Percentiles rank a stretch among this genome's conserved stretches.
Conservation (phyloP, 164 flowering plant species). For the Buxus sempervirens region DNA sequence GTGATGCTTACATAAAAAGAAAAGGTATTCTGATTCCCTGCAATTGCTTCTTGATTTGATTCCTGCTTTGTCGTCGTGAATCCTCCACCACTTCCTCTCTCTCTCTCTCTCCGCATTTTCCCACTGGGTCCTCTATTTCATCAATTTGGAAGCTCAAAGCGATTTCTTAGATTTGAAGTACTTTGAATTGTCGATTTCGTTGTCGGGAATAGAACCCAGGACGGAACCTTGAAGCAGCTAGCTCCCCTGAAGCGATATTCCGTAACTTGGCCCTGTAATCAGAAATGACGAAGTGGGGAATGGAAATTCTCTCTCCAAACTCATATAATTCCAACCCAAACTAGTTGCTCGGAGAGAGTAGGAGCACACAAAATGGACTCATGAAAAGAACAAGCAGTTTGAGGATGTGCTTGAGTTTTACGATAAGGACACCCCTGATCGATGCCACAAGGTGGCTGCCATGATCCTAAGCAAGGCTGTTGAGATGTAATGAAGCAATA, state of each 20-base stretch:
- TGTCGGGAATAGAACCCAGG: too few relatives aligned
- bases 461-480: conserved; percentile 66
- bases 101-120: conserved; percentile 18
- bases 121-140: conserved; percentile 10
- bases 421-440: conserved; percentile 61
- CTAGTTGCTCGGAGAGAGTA: conserved; percentile 38
- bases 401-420: conserved; percentile 56
- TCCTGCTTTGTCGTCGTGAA: conserved; percentile 19
- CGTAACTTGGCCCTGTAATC: not conserved
- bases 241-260: not conserved
- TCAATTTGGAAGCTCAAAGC: too few relatives aligned
- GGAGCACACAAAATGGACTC: conserved; percentile 47
- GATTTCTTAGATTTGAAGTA: not conserved
- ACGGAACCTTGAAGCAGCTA: too few relatives aligned
- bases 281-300: conserved; percentile 34
- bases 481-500: conserved; percentile 59
- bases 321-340: conserved; percentile 27
- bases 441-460: conserved; percentile 60
- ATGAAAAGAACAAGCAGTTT: conserved; percentile 61
- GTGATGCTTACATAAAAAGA: conserved; percentile 28
- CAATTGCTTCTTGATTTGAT: conserved; percentile 48
- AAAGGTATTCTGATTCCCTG: conserved; percentile 49
- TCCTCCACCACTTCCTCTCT: too few relatives aligned
- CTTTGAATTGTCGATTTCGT: not conserved
- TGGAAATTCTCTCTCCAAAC: conserved; percentile 49